A percentile compares a stretch with the other conserved stretches of the same genome.
Conservation (phyloP, 1,284 basidiomycete species). For the Fomitopsis schrenkii region DNA sequence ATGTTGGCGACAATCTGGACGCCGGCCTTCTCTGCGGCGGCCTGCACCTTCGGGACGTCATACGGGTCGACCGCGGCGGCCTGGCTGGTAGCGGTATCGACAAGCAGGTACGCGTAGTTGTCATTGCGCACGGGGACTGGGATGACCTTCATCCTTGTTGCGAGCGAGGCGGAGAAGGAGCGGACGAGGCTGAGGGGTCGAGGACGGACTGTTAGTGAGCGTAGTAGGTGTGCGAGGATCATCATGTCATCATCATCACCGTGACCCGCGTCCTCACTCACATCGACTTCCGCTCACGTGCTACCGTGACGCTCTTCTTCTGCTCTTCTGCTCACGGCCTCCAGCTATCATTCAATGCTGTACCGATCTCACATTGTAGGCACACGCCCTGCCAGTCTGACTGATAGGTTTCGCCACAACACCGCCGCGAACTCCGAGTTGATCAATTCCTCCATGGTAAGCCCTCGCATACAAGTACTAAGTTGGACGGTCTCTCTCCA, state of each 20-base stretch:
- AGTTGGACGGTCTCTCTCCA: no score
- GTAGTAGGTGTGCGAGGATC: slow-evolving; percentile 2
- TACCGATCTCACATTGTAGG: no score
- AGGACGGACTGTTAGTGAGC: slow-evolving; percentile 1
- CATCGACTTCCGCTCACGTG: no score
- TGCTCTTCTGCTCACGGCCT: no score
- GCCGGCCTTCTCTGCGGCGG: slow-evolving; percentile 61
- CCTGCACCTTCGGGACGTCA: slow-evolving; percentile 73
- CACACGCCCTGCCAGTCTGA: no score
- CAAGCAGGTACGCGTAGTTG: slow-evolving; percentile 87
- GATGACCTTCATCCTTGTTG: slow-evolving; percentile 60
- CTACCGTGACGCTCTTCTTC: neutral
- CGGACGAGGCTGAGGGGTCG: slow-evolving; percentile 1
- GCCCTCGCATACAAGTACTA: no score
- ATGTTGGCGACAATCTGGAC: slow-evolving; percentile 74
- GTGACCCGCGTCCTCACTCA: neutral
- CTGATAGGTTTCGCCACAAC: no score
- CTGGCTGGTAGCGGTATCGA: slow-evolving; percentile 66
- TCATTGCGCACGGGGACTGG: slow-evolving; percentile 77
- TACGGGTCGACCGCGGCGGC: slow-evolving; percentile 83
- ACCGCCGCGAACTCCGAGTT: no score
- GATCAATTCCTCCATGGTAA: no score
- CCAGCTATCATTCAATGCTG: no score
- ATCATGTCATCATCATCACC: neutral
- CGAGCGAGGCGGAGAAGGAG: slow-evolving; percentile 22